Base-by-base conservation (phyloP, 768 basidiomycete species). In the Cyclocybe aegerita region DNA sequence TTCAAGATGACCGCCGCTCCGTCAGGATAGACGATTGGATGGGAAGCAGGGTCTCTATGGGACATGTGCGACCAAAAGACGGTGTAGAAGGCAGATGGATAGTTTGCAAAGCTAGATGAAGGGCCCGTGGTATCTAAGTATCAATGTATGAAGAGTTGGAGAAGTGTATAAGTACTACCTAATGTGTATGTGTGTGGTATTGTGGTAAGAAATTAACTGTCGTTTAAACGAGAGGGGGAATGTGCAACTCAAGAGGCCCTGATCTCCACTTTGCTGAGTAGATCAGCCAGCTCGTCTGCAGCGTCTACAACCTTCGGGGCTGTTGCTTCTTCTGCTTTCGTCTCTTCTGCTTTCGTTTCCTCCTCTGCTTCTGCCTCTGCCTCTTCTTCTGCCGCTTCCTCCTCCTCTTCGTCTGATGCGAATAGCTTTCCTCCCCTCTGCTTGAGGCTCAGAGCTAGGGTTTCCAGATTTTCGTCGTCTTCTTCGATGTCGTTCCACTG, bases 401-500 rank as follows among this genome's bases (percentile, higher is more conserved):
- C 82, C 16, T 91, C 90, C 1, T 95, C 92, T n/a, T 90, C 91
- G 48, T 94, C 88, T 1, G 79, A 76, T 0, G 82, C 73, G 6
- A 85, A 69, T 4, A 90, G 64, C 55, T 80, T 86, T 3, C 89
- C 89, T 30, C 84, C 83, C 29, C 87, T 79, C 50, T 75, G 75
- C 63, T 79, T 83, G 62, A 91, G 67, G 47, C 78, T 73, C 40
- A 76, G 65, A 9, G 66, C 68, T 46, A 92, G 67, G 42, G 77
- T 71, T 49, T 79, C 76, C 12, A 89, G 58, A 56, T 78, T 69
- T 54, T 84, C 86, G 42, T 84, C 84, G 29, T 87, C 85, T 46
- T 90, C 91, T 39, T 92, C 88, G 50, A 82, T 77, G 9, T 95
- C 94, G 59, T 95, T 98, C 72, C 90, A 93, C 62, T 96, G 94